phyloP scores from a whole-genome alignment of 352 stramenopile species.

The Phytopythium chamaehyphon region DNA sequence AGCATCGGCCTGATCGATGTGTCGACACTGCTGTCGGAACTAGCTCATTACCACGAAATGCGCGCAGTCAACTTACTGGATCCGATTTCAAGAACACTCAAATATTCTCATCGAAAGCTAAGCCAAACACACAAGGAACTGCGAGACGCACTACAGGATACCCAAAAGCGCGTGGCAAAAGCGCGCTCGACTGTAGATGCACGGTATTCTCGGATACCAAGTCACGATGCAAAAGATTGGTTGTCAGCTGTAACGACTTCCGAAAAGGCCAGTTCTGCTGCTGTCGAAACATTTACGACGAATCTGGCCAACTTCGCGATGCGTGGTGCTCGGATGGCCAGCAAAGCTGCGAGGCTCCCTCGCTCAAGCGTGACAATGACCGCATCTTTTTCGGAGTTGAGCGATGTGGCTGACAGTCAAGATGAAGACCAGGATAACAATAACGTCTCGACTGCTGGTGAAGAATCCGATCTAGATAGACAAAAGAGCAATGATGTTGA shows the following conservation, averaged over 20 bases:
- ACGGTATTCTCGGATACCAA: background rate
- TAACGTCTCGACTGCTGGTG: background rate
- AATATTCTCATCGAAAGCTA: constrained; percentile 46
- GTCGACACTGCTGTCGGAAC: constrained; percentile 15
- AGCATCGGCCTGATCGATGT: constrained; percentile 7
- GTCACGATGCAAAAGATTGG: constrained; percentile 2
- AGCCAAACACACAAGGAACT: constrained; percentile 40
- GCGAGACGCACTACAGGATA: constrained; percentile 28
- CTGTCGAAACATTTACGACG: background rate
- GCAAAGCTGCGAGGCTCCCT: background rate
- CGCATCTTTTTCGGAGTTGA: constrained; percentile 2
- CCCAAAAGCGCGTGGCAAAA: constrained; percentile 12
- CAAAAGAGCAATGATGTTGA: constrained; percentile 2
- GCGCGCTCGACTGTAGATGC: constrained; percentile 9
- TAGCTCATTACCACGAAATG: constrained; percentile 31
- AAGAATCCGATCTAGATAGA: background rate
- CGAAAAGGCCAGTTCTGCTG: background rate
- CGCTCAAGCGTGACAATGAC: constrained; percentile 3
- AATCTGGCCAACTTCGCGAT: constrained; percentile 20
- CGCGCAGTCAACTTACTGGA: constrained; percentile 38
- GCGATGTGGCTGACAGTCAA: background rate
- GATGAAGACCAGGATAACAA: constrained; percentile 13
- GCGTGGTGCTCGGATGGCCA: constrained; percentile 14
- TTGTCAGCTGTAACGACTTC: background rate
- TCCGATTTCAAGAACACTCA: constrained; percentile 47